Conservation (phyloP, 1,284 basidiomycete genomes). For the Sanghuangporus sanghuang region DNA sequence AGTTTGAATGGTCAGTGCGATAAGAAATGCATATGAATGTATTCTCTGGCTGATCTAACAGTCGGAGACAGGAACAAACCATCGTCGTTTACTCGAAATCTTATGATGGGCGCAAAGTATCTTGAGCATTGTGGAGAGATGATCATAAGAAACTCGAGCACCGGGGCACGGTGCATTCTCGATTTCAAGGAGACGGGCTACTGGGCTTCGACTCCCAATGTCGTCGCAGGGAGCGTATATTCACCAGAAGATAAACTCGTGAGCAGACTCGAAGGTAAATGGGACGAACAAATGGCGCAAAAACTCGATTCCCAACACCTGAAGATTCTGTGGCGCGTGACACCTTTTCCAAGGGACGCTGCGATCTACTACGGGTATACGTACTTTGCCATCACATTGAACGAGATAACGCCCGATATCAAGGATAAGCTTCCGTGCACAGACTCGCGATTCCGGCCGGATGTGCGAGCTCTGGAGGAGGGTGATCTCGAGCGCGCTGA, state of each 20-base stretch:
- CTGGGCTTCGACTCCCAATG: slow-evolving; percentile 68
- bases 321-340: slow-evolving; percentile 70
- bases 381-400: slow-evolving; percentile 72
- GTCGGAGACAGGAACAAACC: slow-evolving; percentile 62
- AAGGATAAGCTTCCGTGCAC: slow-evolving; percentile 70
- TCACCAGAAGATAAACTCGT: slow-evolving; percentile 48
- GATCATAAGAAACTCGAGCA: slow-evolving; percentile 59
- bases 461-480: slow-evolving; percentile 83
- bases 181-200: slow-evolving; percentile 85
- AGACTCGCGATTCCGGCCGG: slow-evolving; percentile 82
- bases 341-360: slow-evolving; percentile 69
- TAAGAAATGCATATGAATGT: not conserved
- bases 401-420: slow-evolving; percentile 74
- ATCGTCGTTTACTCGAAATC: slow-evolving; percentile 83
- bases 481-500: slow-evolving; percentile 78
- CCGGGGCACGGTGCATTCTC: slow-evolving; percentile 54
- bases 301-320: slow-evolving; percentile 64
- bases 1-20: slow-evolving; percentile 58
- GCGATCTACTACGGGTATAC: slow-evolving; percentile 82
- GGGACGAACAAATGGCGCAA: slow-evolving; percentile 73
- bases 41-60: not conserved
- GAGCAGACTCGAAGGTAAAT: slow-evolving; percentile 72
- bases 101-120: slow-evolving; percentile 88
- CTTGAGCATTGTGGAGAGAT: slow-evolving; percentile 78
- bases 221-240: slow-evolving; percentile 60